Evolutionary conservation across 83 land plant genomes (phyloP).

Genomic region (Isoetes engelmannii): DNA sequence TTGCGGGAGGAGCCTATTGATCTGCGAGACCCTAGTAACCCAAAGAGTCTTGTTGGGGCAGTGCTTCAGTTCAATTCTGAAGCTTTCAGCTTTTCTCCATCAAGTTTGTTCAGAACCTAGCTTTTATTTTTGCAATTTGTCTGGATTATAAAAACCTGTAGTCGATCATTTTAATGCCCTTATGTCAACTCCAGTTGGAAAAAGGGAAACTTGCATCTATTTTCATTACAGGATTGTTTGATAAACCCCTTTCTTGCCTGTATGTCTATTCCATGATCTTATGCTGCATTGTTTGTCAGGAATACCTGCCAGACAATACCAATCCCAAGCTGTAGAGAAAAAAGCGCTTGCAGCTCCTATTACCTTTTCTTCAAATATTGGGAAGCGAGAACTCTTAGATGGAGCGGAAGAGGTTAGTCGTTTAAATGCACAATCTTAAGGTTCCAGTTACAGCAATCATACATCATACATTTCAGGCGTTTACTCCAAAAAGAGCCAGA

Average conservation of each 20-base stretch:
- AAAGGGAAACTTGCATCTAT: slow-evolving; percentile 8
- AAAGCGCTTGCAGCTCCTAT: no score
- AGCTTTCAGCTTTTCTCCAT: slow-evolving; percentile 50
- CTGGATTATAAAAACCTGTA: no score
- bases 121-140: background rate
- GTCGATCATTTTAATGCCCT: background rate
- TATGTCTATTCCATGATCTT: slow-evolving; percentile 3
- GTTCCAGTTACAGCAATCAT: no score
- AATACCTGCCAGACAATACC: no score
- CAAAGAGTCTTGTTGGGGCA: slow-evolving; percentile 47
- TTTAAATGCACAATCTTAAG: no score
- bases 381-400: no score
- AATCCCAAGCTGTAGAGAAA: no score
- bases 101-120: slow-evolving; percentile 39
- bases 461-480: slow-evolving; percentile 3
- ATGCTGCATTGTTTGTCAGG: no score
- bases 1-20: slow-evolving; percentile 25
- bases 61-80: slow-evolving; percentile 52
- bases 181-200: slow-evolving; percentile 8
- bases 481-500: slow-evolving; percentile 11
- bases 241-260: background rate
- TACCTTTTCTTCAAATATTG: no score
- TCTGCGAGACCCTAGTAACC: slow-evolving; percentile 26
- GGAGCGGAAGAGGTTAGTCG: no score
- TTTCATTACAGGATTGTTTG: slow-evolving; percentile 7